Evolutionary conservation across 768 basidiomycete species (phyloP), one percentile per base, ranked within the genome.

Genomic region (Phylloporus sp.): DNA sequence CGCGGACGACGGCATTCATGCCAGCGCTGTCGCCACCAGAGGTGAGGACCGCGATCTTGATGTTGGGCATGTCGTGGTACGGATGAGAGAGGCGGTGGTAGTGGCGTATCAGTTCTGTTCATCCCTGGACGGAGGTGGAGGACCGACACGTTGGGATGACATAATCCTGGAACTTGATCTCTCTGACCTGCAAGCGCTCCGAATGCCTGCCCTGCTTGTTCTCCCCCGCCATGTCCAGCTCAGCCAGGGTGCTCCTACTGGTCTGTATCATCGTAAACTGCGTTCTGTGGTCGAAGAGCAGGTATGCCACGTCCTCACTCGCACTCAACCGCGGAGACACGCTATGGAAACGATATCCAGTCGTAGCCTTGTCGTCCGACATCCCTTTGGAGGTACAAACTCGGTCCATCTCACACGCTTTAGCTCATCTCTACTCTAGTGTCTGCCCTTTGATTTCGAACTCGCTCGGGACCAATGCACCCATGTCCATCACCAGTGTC

Each of bases 21-120:
- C 97, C 97, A 47, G 97, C 95, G 72, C 90, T 92, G 77, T 99
- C 97, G 65, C 97, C 95, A 41, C 95, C 97, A 3, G 88, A 91
- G 1, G 97, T 99, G 57, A 98, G 81, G 45, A 95, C 87, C 1
- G 95, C 95, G 66, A 97, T 80, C 76, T 92, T 94, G 84, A 94
- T 91, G 36, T 34, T 16, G 24, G 41, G 0, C 27, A 28, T 43
- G 26, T 7, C 39, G 38, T 23, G 38, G 38, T 5, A 12, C 5
- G 24, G 1, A 6, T 26, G 40, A n/a, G n/a, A n/a, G n/a, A n/a
- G n/a, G n/a, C n/a, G n/a, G n/a, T n/a, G n/a, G n/a, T n/a, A n/a
- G n/a, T n/a, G n/a, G n/a, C n/a, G n/a, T n/a, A n/a, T n/a, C n/a
- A n/a, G n/a, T n/a, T n/a, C n/a, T n/a, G n/a, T n/a, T n/a, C n/a